Evolutionary conservation across 2,329 filamentous ascomycete genomes (phyloP), one percentile per base, ranked within the genome.

Genomic region (Colletotrichum sp.): DNA sequence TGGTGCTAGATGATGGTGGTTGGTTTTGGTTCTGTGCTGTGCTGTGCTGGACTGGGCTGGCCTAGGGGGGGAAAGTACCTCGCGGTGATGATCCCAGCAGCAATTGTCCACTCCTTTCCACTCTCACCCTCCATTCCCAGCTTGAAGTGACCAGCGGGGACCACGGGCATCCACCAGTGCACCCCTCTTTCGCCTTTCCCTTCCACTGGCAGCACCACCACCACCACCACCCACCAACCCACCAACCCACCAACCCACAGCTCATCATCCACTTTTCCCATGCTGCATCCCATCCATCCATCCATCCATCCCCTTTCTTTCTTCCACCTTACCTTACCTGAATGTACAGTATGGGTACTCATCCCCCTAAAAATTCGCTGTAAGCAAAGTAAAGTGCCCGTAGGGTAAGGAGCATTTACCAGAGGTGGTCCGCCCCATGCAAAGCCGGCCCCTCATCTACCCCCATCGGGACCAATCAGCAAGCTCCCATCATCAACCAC

Each of bases 401-500:
- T 49, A 49, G 44, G 29, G 65, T 68, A n/a, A 27, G 27, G 29
- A 30, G 15, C 29, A 32, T 30, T 30, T 34, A 62, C 59, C 36
- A 44, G 29, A 69, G 27, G 49, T 66, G 71, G 44, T 44, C 64
- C 61, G 65, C 66, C 71, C 69, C 71, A 57, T 72, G 49, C 59
- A 49, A 57, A 52, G 39, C 29, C 62, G 25, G 39, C 59, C 19
- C 66, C 49, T 36, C 66, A 52, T 12, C 19, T 59, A 49, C 49
- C 32, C 34, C 61, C 61, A 30, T 65, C 30, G 15, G 29, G 29
- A 30, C 75, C 75, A 77, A 77, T 77, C 72, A 77, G 44, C 30
- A 65, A 75, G 72, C 75, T 75, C 59, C 63, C 30, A 72, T 77
- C 64, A 29, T 63, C 19, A 15, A 71, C 64, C 36, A 77, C 52